Conservation (phyloP, 805 yeast species). For the Nakazawaea pomicola region DNA sequence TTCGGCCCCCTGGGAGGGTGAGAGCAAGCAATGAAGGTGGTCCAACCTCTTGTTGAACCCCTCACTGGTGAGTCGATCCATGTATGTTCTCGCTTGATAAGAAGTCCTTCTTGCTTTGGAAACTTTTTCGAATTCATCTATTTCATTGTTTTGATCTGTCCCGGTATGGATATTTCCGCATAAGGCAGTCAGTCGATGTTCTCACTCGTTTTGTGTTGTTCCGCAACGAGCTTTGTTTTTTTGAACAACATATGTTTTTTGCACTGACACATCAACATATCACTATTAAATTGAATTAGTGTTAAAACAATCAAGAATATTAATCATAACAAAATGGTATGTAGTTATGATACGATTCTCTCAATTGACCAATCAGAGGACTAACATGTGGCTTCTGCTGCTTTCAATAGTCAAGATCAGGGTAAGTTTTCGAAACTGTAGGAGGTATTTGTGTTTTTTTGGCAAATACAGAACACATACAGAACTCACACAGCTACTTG, state of each 20-base stretch:
- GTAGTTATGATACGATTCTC: too few species aligned
- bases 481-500: too few species aligned
- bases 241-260: neutral
- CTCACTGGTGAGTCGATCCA: conserved; percentile 3
- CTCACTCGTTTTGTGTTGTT: neutral
- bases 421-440: conserved; percentile 16
- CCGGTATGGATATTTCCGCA: neutral
- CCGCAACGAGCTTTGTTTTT: too few species aligned
- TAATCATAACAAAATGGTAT: neutral
- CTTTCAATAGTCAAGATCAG: conserved; percentile 21
- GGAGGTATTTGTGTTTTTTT: too few species aligned
- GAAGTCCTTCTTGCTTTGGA: too few species aligned
- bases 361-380: too few species aligned
- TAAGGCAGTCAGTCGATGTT: neutral
- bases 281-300: too few species aligned
- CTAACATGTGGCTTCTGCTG: too few species aligned
- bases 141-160: neutral
- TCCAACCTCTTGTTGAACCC: conserved; percentile 1
- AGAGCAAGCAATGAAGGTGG: neutral
- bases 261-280: too few species aligned
- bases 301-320: too few species aligned
- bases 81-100: neutral
- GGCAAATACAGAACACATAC: too few species aligned
- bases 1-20: neutral
- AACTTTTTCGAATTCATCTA: neutral